Evolutionary conservation across 805 yeast genomes (phyloP).

Genomic region (Wickerhamiella occidentalis): DNA sequence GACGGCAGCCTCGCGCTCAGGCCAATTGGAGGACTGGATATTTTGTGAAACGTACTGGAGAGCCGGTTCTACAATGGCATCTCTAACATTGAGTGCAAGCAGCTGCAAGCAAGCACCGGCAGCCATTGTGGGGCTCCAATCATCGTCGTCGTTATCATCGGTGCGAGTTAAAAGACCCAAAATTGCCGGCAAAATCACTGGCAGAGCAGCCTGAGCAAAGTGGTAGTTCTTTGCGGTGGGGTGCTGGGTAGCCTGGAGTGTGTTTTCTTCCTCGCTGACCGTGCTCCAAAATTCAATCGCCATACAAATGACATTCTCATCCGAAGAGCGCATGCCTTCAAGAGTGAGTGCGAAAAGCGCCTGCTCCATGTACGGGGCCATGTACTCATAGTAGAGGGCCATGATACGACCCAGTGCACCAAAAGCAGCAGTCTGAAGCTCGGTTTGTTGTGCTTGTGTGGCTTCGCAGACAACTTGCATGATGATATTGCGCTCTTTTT

Average conservation of each 20-base stretch:
- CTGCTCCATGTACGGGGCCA: constrained; percentile 95
- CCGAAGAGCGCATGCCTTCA: constrained; percentile 73
- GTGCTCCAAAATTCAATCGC: constrained; percentile 98
- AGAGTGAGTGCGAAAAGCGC: constrained; percentile 86
- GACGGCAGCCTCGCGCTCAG: constrained; percentile 90
- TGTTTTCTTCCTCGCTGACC: constrained; percentile 90
- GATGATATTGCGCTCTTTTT: constrained; percentile 89
- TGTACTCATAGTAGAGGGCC: constrained; percentile 75
- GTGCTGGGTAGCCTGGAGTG: constrained; percentile 35
- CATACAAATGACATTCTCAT: constrained; percentile 89
- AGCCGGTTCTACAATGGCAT: constrained; percentile 75
- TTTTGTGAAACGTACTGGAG: constrained; percentile 70
- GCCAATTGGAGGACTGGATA: constrained; percentile 55
- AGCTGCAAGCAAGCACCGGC: constrained; percentile 95
- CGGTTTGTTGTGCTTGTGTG: constrained; percentile 75
- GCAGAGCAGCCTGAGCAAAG: constrained; percentile 74
- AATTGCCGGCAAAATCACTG: constrained; percentile 79
- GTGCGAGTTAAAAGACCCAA: constrained; percentile 71
- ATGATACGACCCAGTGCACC: constrained; percentile 90
- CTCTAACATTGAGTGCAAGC: constrained; percentile 82
- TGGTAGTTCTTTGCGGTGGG: constrained; percentile 44
- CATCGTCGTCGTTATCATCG: constrained; percentile 82
- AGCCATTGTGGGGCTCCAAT: constrained; percentile 97
- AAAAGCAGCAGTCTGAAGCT: constrained; percentile 85
- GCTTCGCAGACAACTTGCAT: constrained; percentile 99